Evolutionary conservation across 306 rosid genomes (phyloP), one percentile per base, ranked within the genome.

Genomic region (Cicer chorassanicum): DNA sequence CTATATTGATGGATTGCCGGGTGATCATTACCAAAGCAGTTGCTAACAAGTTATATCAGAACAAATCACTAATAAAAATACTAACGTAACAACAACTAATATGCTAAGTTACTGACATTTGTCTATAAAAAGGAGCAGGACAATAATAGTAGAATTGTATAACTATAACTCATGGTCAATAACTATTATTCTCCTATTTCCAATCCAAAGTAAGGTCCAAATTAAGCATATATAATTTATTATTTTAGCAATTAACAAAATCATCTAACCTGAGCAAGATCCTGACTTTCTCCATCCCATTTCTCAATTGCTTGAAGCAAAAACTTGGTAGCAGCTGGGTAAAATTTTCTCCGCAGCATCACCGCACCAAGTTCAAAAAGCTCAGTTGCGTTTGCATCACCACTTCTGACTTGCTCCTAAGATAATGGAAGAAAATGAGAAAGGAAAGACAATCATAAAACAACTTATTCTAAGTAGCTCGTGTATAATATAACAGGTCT

Each of bases 361-460:
- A 93, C 98, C 13, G 98, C 98, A 49, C 98, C 98, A 71, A 93
- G 98, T 84, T 93, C 98, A 79, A 93, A 93, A 76, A 87, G 93
- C 79, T 76, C 97, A 5, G 89, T 91, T 54, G 98, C 98, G 83
- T 82, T 85, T 36, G 92, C 98, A 87, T 89, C 97, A 2, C 98
- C 98, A 55, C 98, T 93, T 83, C 98, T 86, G 63, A 93, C 98
- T 74, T 91, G 97, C 70, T 93, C 98, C 97, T 93, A 89, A 42
- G 69, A 67, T 53, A 79, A 76, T 66, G 24, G 36, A 44, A 76
- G 65, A 62, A 70, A 70, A 79, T 41, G 72, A 21, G 16, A 13
- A 63, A 54, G 3, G 34, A 63, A 61, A 55, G 38, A 5, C 56
- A 56, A 65, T 21, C 45, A 48, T 50, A 6, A 39, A 78, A 66